Evolutionary conservation across 2,329 filamentous ascomycete species (phyloP).

Genomic region (Arthrinium puccinioides): DNA sequence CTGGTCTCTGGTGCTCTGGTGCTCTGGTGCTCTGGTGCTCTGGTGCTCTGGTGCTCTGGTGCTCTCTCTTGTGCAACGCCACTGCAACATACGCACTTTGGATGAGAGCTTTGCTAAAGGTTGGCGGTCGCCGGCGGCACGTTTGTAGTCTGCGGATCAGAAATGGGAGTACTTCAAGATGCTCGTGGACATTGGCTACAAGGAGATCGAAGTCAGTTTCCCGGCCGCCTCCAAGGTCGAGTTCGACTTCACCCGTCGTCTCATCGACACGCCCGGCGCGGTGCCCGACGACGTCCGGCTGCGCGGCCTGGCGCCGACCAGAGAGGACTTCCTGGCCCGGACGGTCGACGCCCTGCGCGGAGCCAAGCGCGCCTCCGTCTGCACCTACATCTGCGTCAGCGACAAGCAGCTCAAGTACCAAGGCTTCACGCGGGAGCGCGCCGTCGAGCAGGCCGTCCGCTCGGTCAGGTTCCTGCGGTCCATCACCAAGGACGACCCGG

Average conservation of each 20-base stretch:
- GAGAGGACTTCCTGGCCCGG: slow-evolving; percentile 8
- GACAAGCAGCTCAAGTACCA: slow-evolving; percentile 8
- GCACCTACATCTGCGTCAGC: slow-evolving; percentile 9
- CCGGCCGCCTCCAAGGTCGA: slow-evolving; percentile 19
- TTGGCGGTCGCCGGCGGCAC: neutral
- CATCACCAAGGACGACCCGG: slow-evolving; percentile 5
- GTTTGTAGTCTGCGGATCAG: slow-evolving; percentile 3
- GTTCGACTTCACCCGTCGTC: slow-evolving; percentile 15
- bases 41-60: too few species aligned
- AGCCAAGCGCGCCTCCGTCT: slow-evolving; percentile 10
- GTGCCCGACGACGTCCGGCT: slow-evolving; percentile 17
- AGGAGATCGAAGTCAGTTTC: slow-evolving; percentile 20
- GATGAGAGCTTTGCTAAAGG: too few species aligned
- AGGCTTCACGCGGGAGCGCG: neutral
- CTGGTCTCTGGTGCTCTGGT: too few species aligned
- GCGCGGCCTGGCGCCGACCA: slow-evolving; percentile 18
- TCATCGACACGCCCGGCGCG: slow-evolving; percentile 11
- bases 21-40: neutral
- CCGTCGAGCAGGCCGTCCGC: slow-evolving; percentile 4
- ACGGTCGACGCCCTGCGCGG: slow-evolving; percentile 11
- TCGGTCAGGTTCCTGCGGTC: slow-evolving; percentile 2
- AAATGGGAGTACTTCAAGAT: slow-evolving; percentile 18
- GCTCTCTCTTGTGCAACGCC: too few species aligned
- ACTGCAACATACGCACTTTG: too few species aligned
- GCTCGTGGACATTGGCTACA: slow-evolving; percentile 18